Evolutionary conservation across 73 alveolate genomes (phyloP), one percentile per base, ranked within the genome.

Genomic region (Paramecium sonneborni): DNA sequence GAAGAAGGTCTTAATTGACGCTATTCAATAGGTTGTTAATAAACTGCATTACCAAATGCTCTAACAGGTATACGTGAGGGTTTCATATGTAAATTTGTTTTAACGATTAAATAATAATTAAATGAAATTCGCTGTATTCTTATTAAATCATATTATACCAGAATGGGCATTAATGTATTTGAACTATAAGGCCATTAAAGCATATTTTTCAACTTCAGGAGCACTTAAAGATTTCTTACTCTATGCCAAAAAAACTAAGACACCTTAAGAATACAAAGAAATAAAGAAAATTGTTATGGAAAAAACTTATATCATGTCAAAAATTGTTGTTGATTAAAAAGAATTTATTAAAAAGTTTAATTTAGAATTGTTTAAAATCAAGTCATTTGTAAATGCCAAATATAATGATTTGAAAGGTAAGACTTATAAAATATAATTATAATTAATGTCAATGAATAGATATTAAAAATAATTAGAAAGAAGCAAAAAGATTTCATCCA

Each of bases 91-190:
- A 52, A 52, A 18, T 52, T 18, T 43, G 18, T 79, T 79, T 44
- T 79, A 79, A 79, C 90, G 90, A 79, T 79, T 79, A 79, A 79
- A 79, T 35, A 30, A 30, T 67, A 35, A 35, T 35, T 72, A 72
- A 41, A 79, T 79, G 90, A 79, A 79, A 79, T 79, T 24, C 55
- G 74, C 90, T 23, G 44, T 15, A 24, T 79, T 30, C 55, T 15
- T 79, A 38, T 34, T 43, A 41, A 79, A 46, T 37, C 69, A 79
- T 46, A 44, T 79, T 39, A 79, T 79, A 38, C 90, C 90, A 38
- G 90, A 79, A 79, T 79, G 90, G 90, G 46, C 46, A 14, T 79
- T 79, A 28, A 79, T 79, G 90, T 79, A 79, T 23, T 34, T 79
- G 34, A 79, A 79, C 26, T 79, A 79, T 18, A 24, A 23, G 55